Base-by-base conservation (phyloP, 805 yeast genomes). In the Millerozyma miso region DNA sequence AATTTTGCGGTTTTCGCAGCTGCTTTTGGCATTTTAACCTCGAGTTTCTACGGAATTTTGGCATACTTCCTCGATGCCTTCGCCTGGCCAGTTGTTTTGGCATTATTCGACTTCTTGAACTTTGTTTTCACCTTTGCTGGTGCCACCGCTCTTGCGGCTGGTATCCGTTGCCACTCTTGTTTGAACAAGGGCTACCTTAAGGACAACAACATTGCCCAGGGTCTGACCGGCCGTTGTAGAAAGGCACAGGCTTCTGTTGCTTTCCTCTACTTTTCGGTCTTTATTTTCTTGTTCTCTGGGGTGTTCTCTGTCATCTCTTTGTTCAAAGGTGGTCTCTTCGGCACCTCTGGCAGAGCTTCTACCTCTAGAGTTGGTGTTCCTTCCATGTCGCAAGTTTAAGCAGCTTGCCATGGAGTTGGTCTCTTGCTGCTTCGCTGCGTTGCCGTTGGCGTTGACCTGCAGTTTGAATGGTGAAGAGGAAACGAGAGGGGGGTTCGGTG, bases 131-230 rank as follows among this genome's bases (percentile, higher is more conserved):
- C 96, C 44, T 88, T 93, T 66, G 81, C 98, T 39, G 98, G 88
- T 52, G 98, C 90, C 58, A 81, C 95, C 45, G 96, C 96, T 41
- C 74, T 93, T 61, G 98, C 98, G 41, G 95, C 88, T 47, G 95
- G 82, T 58, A 81, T 86, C 61, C 81, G 90, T 68, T 76, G 75
- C 51, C 97, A 89, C 77, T 84, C 95, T 33, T 91, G 99, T 77
- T 46, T 73, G 54, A 85, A 88, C 80, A 52, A 71, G 48, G 45
- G 34, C 43, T 89, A 87, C 76, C 47, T 89, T 52, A 73, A 80
- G 54, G 38, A 55, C 51, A 91, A 91, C 78, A 65, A 65, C 48
- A 77, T 87, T 55, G 67, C 86, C 47, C 88, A 87, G 73, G 95
- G 95, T 53, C 74, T 83, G 35, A 58, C 71, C 17, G 86, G 80